These are phyloP conservation scores for Globisporangium perplexum DNA, from an alignment of 352 stramenopile species.

Conservation along the genomic window DNA sequence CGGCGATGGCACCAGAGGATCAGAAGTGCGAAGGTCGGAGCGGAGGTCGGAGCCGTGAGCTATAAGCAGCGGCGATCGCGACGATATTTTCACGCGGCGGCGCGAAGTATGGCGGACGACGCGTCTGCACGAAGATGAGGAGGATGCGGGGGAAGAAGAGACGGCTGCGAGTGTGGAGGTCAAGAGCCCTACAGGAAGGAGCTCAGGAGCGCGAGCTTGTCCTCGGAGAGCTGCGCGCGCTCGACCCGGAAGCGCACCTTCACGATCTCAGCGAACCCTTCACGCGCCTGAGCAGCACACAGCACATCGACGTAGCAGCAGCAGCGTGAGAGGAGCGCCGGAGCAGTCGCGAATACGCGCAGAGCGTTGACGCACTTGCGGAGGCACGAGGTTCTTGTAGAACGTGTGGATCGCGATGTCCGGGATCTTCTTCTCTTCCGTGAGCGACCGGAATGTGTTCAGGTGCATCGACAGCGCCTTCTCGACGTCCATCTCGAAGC, in stretches of 20 bases:
- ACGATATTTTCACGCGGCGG: background rate
- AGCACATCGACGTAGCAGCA: background rate
- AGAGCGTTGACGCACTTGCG: slow-evolving; percentile 20
- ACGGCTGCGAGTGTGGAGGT: too few relatives aligned
- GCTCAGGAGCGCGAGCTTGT: slow-evolving; percentile 32
- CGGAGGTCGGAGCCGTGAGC: too few relatives aligned
- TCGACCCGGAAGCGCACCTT: slow-evolving; percentile 63
- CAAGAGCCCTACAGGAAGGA: slow-evolving; percentile 82
- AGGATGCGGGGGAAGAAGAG: too few relatives aligned
- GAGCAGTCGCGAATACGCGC: background rate
- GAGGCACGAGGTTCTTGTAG: slow-evolving; percentile 71
- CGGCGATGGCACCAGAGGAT: background rate
- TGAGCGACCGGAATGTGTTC: slow-evolving; percentile 80
- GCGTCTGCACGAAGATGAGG: too few relatives aligned
- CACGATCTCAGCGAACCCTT: slow-evolving; percentile 72
- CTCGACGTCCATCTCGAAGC: slow-evolving; percentile 69
- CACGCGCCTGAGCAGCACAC: slow-evolving; percentile 33
- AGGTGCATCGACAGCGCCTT: slow-evolving; percentile 82
- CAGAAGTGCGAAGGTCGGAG: background rate
- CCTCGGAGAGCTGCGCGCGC: slow-evolving; percentile 21
- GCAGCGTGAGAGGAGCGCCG: background rate
- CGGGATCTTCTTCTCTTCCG: slow-evolving; percentile 65
- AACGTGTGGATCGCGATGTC: slow-evolving; percentile 86
- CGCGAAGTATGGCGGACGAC: too few relatives aligned
- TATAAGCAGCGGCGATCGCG: too few relatives aligned